phyloP scores from a whole-genome alignment of 2,329 filamentous ascomycete species.

The Stenocarpella maydis region DNA sequence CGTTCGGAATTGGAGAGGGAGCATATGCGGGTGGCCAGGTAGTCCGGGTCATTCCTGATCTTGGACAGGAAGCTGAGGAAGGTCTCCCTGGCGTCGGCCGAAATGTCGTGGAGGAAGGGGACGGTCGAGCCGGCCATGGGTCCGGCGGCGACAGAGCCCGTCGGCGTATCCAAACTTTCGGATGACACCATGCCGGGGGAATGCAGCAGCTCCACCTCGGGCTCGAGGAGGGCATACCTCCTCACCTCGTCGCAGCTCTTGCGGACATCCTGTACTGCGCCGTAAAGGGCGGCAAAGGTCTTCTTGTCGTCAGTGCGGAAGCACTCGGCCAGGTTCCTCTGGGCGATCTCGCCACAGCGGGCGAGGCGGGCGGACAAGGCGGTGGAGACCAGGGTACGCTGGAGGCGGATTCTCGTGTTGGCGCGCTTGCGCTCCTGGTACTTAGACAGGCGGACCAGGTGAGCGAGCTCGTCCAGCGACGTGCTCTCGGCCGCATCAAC shows the following conservation, averaged over 20 bases:
- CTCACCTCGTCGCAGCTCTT: slow-evolving; percentile 78
- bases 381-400: slow-evolving; percentile 77
- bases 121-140: slow-evolving; percentile 53
- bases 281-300: slow-evolving; percentile 76
- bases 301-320: slow-evolving; percentile 83
- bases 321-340: slow-evolving; percentile 78
- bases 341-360: slow-evolving; percentile 76
- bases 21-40: slow-evolving; percentile 83
- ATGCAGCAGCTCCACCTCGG: slow-evolving; percentile 72
- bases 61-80: slow-evolving; percentile 82
- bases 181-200: slow-evolving; percentile 57
- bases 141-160: slow-evolving; percentile 48
- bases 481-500: slow-evolving; percentile 72
- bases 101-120: slow-evolving; percentile 77
- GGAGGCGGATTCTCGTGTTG: slow-evolving; percentile 76
- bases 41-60: slow-evolving; percentile 86
- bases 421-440: slow-evolving; percentile 84
- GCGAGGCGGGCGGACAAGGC: slow-evolving; percentile 78
- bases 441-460: slow-evolving; percentile 78
- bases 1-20: slow-evolving; percentile 80
- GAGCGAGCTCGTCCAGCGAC: slow-evolving; percentile 78
- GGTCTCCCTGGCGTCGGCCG: slow-evolving; percentile 75
- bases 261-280: slow-evolving; percentile 80
- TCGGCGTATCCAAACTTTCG: slow-evolving; percentile 59
- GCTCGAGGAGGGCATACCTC: slow-evolving; percentile 75